Evolutionary conservation across 805 yeast genomes (phyloP), one percentile per base, ranked within the genome.

Genomic region (Jamesozyma piceae): DNA sequence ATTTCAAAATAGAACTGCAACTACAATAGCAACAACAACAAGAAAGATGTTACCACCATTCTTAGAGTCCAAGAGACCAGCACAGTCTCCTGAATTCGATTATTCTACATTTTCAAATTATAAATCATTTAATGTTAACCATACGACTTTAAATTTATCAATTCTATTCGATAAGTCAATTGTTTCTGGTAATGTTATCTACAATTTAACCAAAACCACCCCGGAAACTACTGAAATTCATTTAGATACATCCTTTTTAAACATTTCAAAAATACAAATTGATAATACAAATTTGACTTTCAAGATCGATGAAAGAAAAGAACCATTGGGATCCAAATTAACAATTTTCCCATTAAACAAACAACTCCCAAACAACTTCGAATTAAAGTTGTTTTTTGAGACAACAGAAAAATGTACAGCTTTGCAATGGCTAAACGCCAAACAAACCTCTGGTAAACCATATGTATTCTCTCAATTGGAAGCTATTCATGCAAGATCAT

Each of bases 401-500:
- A 87, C 96, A 31, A 87, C 95, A 1, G 65, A 67, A 5, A 61
- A 75, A 19, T 82, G 94, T 56, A 84, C 95, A 1, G 95, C 95
- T 3, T 67, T 87, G 46, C 95, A 88, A 62, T 88, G 92, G 78
- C 66, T 88, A 41, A 75, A 74, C n/a, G 77, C 80, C 29, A 77
- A 71, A 41, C 83, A 80, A 52, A 82, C 95, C 8, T 78, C 78
- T 38, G 94, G 89, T 15, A 75, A 78, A 47, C 73, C 72, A 34
- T 69, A 70, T 21, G 69, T 88, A 44, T 88, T 87, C 61, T 85
- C 95, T 10, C 96, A 88, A 64, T 76, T 94, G 58, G 95, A 88
- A 66, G 88, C 95, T 30, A 87, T 84, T 49, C 95, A 88, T 57
- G 92, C 95, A 5, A 73, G 96, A 55, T 75, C 90, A 14, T 70